Evolutionary conservation across 495 filamentous ascomycete species (phyloP).

Genomic region (Tuber melanosporum): DNA sequence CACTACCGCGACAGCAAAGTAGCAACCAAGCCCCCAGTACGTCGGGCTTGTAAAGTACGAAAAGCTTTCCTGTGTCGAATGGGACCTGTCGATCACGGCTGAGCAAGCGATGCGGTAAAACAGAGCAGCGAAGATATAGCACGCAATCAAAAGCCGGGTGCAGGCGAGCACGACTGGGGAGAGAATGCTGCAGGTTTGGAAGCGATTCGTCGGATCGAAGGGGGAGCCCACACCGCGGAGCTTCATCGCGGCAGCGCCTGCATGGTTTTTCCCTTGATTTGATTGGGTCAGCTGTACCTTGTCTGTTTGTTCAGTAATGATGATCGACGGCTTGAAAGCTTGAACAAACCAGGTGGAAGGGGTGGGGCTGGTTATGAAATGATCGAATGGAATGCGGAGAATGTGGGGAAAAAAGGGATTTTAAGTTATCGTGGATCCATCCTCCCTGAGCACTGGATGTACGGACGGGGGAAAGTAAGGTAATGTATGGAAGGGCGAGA

Average conservation of each 20-base stretch:
- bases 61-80: slow-evolving; percentile 51
- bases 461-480: no score
- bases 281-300: background rate
- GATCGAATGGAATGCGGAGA: no score
- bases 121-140: slow-evolving; percentile 65
- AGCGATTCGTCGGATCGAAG: slow-evolving; percentile 58
- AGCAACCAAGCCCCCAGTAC: slow-evolving; percentile 77
- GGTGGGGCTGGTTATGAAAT: no score
- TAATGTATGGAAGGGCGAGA: no score
- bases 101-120: slow-evolving; percentile 59
- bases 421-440: no score
- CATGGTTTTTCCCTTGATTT: background rate
- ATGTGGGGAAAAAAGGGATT: no score
- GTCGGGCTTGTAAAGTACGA: slow-evolving; percentile 74
- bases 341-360: no score
- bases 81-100: slow-evolving; percentile 39
- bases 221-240: slow-evolving; percentile 18
- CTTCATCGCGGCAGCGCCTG: background rate
- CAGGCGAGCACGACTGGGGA: slow-evolving; percentile 55
- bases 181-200: slow-evolving; percentile 70
- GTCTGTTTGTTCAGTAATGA: no score
- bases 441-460: no score
- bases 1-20: slow-evolving; percentile 57
- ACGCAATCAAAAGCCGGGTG: slow-evolving; percentile 54
- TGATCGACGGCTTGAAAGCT: no score